Evolutionary conservation across 257 asterid genomes (phyloP).

Genomic region (Thymus mandschuricus): DNA sequence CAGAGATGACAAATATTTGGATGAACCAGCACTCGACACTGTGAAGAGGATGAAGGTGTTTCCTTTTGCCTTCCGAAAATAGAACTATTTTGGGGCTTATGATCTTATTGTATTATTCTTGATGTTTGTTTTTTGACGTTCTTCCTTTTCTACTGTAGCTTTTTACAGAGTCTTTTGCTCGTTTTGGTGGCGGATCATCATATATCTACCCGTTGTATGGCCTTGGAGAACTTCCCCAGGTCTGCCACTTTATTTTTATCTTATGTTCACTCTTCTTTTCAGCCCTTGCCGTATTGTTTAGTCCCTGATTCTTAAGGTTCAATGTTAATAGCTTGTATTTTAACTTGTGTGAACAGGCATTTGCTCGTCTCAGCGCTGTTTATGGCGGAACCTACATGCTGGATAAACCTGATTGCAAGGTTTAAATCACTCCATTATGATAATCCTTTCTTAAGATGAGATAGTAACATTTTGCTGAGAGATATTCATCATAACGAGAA

Average conservation of each 20-base stretch:
- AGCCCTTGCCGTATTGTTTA: no score
- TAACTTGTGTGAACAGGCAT: constrained; percentile 56
- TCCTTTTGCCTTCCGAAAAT: constrained; percentile 16
- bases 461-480: no score
- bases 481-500: no score
- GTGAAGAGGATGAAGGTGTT: constrained; percentile 88
- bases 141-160: constrained; percentile 53
- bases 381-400: constrained; percentile 98
- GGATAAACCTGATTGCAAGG: constrained; percentile 96
- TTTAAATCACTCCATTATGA: neutral
- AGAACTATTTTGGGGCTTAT: neutral
- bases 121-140: neutral
- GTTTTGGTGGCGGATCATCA: constrained; percentile 97
- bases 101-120: neutral
- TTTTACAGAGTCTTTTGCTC: constrained; percentile 82
- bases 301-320: neutral
- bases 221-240: constrained; percentile 98
- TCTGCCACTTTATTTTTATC: constrained; percentile 24
- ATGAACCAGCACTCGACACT: constrained; percentile 87
- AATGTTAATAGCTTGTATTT: constrained; percentile 12
- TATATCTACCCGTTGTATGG: constrained; percentile 95
- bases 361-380: constrained; percentile 97
- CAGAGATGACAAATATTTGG: constrained; percentile 79
- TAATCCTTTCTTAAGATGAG: no score
- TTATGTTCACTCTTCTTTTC: neutral